Base-by-base conservation (phyloP, 139 green algal genomes). In the Ettlia oleoabundans region DNA sequence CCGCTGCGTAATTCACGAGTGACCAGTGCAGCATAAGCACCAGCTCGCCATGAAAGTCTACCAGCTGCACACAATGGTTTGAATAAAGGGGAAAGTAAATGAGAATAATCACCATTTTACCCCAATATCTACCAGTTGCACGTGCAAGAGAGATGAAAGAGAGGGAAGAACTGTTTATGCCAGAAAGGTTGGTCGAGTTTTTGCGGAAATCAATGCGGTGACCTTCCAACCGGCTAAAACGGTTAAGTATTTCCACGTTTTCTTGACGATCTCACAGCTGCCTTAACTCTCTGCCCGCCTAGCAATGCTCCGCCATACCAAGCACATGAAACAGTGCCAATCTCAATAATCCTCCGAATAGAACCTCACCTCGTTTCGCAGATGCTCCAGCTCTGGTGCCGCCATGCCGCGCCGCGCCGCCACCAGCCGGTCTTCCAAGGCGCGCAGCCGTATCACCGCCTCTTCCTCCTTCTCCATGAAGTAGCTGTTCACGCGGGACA, bases 391-490 rank as follows among this genome's bases (percentile, higher is more conserved):
- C 32, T 66, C 26, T 32, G 15, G 30, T 15, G 64, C 30, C 6
- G 64, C 42, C 30, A 37, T 22, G 51, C 70, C 32, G 51, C 2
- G 32, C 32, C 64, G 63, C 8, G 76, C 76, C 19, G 47, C 30
- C 7, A 28, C 32, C 65, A 58, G 66, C 35, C 62, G 53, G 61
- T 91, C 80, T 40, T 86, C 22, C 58, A 93, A 76, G 8, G 30
- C 41, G 53, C 91, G 88, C 76, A 96, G 81, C 81, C 84, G 78
- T n/a, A 97, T 96, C 33, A 97, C 88, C 6, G 72, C 85, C 30
- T 95, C 90, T 76, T 97, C 94, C 86, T 97, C 94, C 81, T 88
- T 87, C 65, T 94, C 91, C 1, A 94, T 93, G 73, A 95, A 96
- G 68, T 90, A 93, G 30, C 85, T 75, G 86, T 96, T 96, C 84